Evolutionary conservation across 192 early-diverging fungal species (phyloP).

Genomic region (Radiomyces spectabilis): DNA sequence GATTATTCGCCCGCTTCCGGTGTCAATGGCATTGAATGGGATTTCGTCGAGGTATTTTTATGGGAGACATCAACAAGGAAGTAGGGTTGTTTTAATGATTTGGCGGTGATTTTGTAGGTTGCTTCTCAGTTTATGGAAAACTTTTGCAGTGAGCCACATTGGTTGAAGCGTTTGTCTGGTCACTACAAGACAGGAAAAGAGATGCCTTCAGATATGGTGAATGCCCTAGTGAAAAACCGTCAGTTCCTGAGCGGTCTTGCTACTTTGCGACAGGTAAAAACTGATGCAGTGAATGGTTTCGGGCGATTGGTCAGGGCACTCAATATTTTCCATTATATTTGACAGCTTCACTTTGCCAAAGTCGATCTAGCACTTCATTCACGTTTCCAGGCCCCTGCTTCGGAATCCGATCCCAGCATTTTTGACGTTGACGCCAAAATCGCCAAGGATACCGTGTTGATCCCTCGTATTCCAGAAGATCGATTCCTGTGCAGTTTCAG

Average conservation of each 20-base stretch:
- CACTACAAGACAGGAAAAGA: slow-evolving; percentile 45
- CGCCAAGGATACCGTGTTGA: slow-evolving; percentile 32
- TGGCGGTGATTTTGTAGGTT: slow-evolving; percentile 17
- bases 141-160: slow-evolving; percentile 46
- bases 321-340: not conserved
- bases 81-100: not conserved
- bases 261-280: slow-evolving; percentile 41
- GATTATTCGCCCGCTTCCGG: slow-evolving; percentile 52
- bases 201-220: slow-evolving; percentile 50
- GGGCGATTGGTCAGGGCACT: no score
- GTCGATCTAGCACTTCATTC: slow-evolving; percentile 45
- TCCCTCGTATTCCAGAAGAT: slow-evolving; percentile 40
- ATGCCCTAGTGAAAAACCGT: slow-evolving; percentile 36
- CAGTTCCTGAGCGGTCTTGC: slow-evolving; percentile 41
- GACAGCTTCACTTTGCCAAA: slow-evolving; percentile 41
- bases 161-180: slow-evolving; percentile 36
- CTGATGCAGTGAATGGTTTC: not conserved
- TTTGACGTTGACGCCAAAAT: slow-evolving; percentile 50
- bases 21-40: slow-evolving; percentile 58
- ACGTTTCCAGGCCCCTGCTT: slow-evolving; percentile 18
- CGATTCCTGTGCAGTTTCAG: slow-evolving; percentile 49
- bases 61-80: not conserved
- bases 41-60: slow-evolving; percentile 44
- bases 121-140: slow-evolving; percentile 64
- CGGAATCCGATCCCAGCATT: slow-evolving; percentile 17